Base-by-base conservation (phyloP, 257 asterid species). In the Capsicum baccatum region DNA sequence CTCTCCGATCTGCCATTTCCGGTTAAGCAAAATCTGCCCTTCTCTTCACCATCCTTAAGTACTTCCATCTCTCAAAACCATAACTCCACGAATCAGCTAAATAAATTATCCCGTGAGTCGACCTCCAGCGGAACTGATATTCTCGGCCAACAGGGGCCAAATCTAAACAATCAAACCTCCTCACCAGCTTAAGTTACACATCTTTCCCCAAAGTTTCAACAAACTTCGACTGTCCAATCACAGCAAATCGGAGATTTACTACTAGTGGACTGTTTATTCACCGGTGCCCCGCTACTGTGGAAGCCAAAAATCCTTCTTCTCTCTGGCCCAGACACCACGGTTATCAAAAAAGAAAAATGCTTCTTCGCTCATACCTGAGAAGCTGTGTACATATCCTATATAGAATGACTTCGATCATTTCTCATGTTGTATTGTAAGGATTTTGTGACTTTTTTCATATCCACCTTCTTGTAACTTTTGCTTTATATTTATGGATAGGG, bases 351-450 rank as follows among this genome's bases (percentile, higher is more conserved):
- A 26, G 33, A 26, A 26, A 26, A 39, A 68, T 68, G 78, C 26
- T 68, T 68, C 78, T 68, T 39, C 78, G 39, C 78, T 68, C 52
- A 39, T 68, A 21, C 14, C 78, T 68, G 74, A 68, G 33, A 68
- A 39, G 78, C 5, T 68, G 78, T 39, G 78, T 39, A 39, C 26
- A 44, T 15, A 21, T 68, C 50, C 52, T 37, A 37, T 37, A 37
- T 15, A 37, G 76, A 68, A 37, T 68, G 15, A 15, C 54, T 39
- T 68, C 10, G 26, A 16, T 15, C 26, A 68, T 39, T 68, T 39
- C 13, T 68, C 54, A 68, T 39, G 13, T 39, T 67, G 50, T 14
- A 56, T 56, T 14, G 59, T n/a, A 55, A 55, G 17, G n/a, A 13
- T 13, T 0, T 37, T 26, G 33, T 26, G 33, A 26, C 33, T 26